Evolutionary conservation across 768 basidiomycete species (phyloP), one percentile per base, ranked within the genome.

Genomic region (Clathrus columnatus): DNA sequence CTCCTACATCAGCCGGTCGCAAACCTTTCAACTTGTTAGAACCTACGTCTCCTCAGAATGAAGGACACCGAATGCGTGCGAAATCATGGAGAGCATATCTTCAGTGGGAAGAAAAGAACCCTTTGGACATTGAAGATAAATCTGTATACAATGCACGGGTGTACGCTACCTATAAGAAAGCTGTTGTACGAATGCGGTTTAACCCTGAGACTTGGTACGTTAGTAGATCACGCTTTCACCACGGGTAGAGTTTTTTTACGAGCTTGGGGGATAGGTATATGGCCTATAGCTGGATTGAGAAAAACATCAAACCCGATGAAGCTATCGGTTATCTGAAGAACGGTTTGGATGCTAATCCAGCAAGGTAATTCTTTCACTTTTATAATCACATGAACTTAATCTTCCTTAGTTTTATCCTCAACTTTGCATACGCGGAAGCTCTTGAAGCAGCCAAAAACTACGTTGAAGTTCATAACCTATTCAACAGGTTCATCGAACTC

Each of bases 81-180:
- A 81, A 83, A 21, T 80, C 81, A 23, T 99, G 96, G 96, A 90
- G 91, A 63, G 74, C 79, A 0, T 98, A 97, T 67, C 71, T 98
- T 32, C 92, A 92, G 62, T 97, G 89, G 88, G 95, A 99, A 69
- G 91, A 95, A 68, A 78, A 78, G 61, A 97, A 99, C 65, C 95
- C 93, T 0, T 78, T 97, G 51, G 91, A 92, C 68, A 81, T 98
- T 41, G 91, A 94, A 60, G 87, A 89, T 50, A 77, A 79, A 58
- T 69, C 74, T 1, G 76, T 77, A 7, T 69, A 96, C 36, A 75
- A 84, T 48, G 76, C 74, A 5, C 78, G 96, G 23, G 75, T 98
- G 10, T 82, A 84, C 63, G 82, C 84, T 45, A 88, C 90, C 18
- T 91, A 96, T 66, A 78, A 85, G 60, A 92, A 95, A 69, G 93